Evolutionary conservation across 208 protist genomes (phyloP).

Genomic region (Kentomonas sorsogonicus): DNA sequence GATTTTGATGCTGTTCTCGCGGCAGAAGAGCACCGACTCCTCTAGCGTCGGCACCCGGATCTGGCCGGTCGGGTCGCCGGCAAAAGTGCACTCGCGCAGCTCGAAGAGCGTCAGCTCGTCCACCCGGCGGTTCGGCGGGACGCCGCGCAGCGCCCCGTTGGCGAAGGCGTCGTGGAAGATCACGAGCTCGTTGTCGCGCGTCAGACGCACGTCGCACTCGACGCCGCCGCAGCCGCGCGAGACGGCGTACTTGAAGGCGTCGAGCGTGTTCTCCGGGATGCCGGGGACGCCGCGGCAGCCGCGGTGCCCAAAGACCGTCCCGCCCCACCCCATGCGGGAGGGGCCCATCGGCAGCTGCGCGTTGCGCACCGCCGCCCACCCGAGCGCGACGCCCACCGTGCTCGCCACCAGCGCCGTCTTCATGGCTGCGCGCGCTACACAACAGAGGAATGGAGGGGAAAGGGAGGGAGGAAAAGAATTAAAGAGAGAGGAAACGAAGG

Average conservation of each 20-base stretch:
- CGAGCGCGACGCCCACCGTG: constrained; percentile 34
- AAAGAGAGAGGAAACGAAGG: too few species aligned
- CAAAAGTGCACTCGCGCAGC: constrained; percentile 55
- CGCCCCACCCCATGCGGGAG: constrained; percentile 65
- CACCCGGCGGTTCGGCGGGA: constrained; percentile 42
- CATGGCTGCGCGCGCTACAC: constrained; percentile 12
- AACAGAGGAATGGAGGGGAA: constrained; percentile 11
- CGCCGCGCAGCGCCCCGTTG: constrained; percentile 35
- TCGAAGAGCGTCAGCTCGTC: constrained; percentile 71
- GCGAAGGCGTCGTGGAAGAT: constrained; percentile 75
- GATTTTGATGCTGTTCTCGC: constrained; percentile 66
- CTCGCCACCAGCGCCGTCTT: constrained; percentile 17
- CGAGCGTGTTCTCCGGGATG: constrained; percentile 83
- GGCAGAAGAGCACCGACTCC: constrained; percentile 77
- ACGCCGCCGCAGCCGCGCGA: constrained; percentile 61
- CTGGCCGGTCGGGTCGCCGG: constrained; percentile 56
- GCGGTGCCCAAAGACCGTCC: constrained; percentile 84
- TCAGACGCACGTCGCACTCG: constrained; percentile 83
- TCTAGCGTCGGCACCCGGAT: constrained; percentile 81
- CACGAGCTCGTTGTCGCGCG: constrained; percentile 78
- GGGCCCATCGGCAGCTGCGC: constrained; percentile 72
- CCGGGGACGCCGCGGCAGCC: constrained; percentile 66
- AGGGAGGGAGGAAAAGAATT: background rate
- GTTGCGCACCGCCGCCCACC: constrained; percentile 66
- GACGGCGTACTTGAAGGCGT: constrained; percentile 82